A percentile compares a stretch with the other conserved stretches of the same genome.
Evolutionary conservation across 208 protist species (phyloP).

Genomic region (Vickermania spadyakhi): DNA sequence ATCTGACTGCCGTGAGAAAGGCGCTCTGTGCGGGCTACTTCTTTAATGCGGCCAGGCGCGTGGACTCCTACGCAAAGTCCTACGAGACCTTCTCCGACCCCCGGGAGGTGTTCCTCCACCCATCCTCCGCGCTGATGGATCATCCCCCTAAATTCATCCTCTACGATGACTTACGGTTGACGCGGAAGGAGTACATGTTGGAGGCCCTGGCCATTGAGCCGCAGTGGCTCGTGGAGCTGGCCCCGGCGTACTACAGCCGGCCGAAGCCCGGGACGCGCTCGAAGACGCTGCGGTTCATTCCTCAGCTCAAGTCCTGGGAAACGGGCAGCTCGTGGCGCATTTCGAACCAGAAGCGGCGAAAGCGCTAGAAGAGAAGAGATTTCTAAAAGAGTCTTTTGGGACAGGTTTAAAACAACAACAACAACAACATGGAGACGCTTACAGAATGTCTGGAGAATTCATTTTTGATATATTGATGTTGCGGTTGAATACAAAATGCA

Average conservation of each 20-base stretch:
- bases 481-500: too few relatives aligned
- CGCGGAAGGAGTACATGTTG: slow-evolving; percentile 97
- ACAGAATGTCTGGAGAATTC: too few relatives aligned
- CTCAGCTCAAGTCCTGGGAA: slow-evolving; percentile 81
- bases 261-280: slow-evolving; percentile 56
- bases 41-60: slow-evolving; percentile 92
- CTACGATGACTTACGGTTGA: slow-evolving; percentile 96
- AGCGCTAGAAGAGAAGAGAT: too few relatives aligned
- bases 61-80: slow-evolving; percentile 59
- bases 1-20: slow-evolving; percentile 89
- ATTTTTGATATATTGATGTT: too few relatives aligned
- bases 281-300: slow-evolving; percentile 72
- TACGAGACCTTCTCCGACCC: slow-evolving; percentile 83
- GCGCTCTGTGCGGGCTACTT: slow-evolving; percentile 98
- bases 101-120: slow-evolving; percentile 85
- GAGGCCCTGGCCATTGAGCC: slow-evolving; percentile 90
- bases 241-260: slow-evolving; percentile 88
- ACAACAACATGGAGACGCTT: too few relatives aligned
- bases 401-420: too few relatives aligned
- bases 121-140: slow-evolving; percentile 74
- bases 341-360: slow-evolving; percentile 46
- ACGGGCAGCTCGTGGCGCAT: slow-evolving; percentile 86
- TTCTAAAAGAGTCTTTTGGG: too few relatives aligned
- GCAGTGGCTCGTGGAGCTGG: slow-evolving; percentile 92
- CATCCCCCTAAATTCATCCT: slow-evolving; percentile 94